phyloP scores from a whole-genome alignment of 768 basidiomycete genomes.

The Pulveroboletus sp. region DNA sequence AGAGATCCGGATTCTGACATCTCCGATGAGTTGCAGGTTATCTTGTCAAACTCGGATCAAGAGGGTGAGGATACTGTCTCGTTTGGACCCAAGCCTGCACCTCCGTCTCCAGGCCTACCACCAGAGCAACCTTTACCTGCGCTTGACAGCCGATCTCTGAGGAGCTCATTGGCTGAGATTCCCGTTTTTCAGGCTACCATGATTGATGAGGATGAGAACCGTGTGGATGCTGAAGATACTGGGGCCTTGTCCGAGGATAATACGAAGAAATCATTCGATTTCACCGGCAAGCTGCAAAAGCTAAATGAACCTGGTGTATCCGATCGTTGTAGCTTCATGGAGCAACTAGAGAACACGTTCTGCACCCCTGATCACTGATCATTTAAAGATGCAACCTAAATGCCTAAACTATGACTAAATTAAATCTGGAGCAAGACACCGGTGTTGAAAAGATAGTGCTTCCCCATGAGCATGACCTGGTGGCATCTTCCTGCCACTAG shows the following conservation, averaged over 20 bases:
- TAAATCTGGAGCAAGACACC: too few relatives aligned
- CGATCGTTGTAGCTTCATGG: slow-evolving; percentile 73
- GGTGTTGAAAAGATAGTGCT: too few relatives aligned
- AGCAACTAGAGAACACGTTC: slow-evolving; percentile 80
- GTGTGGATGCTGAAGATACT: slow-evolving; percentile 41
- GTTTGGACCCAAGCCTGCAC: slow-evolving; percentile 11
- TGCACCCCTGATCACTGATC: too few relatives aligned
- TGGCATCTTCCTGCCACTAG: too few relatives aligned
- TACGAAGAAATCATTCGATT: slow-evolving; percentile 81
- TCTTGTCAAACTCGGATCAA: slow-evolving; percentile 46
- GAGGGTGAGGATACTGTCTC: slow-evolving; percentile 43
- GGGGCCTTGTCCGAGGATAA: slow-evolving; percentile 52
- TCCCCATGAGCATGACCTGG: too few relatives aligned
- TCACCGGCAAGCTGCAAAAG: slow-evolving; percentile 72
- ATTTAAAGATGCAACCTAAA: too few relatives aligned
- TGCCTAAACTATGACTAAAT: too few relatives aligned
- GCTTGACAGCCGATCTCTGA: slow-evolving; percentile 7
- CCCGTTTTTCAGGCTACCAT: slow-evolving; percentile 47
- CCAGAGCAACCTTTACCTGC: slow-evolving; percentile 41
- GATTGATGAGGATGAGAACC: slow-evolving; percentile 43
- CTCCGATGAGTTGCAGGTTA: slow-evolving; percentile 70
- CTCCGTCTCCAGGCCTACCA: slow-evolving; percentile 42
- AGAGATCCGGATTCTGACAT: slow-evolving; percentile 77
- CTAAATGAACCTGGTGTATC: slow-evolving; percentile 69
- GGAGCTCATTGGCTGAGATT: slow-evolving; percentile 19